Base-by-base conservation (phyloP, 2,329 filamentous ascomycete species). In the Sphaerulina populicola region DNA sequence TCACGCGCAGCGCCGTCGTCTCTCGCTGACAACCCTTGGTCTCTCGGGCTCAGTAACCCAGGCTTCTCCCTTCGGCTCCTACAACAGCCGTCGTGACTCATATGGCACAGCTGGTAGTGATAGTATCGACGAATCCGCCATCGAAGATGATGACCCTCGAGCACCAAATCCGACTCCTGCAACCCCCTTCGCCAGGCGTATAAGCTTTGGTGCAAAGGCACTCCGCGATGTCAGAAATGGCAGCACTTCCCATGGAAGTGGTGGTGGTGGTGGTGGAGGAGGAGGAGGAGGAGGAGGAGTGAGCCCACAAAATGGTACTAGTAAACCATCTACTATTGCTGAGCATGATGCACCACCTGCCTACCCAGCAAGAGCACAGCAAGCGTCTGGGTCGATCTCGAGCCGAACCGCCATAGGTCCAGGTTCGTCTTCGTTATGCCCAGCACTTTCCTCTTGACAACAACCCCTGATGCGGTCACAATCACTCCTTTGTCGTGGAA, bases 131-230 rank as follows among this genome's bases (percentile, higher is more conserved):
- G 74, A 76, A 60, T 73, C 69, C 14, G 73, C 74, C 11, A 73
- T 76, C 54, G 68, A 54, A 50, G 73, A 74, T 54, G 83, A 88
- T 56, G 68, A 73, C 23, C 51, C 44, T n/a, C 39, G 39, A 40
- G 55, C 59, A 27, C 27, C 53, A 9, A 47, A 49, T 27, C 46
- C 56, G 12, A 55, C 56, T 18, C 56, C 73, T 36, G 83, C 74
- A 47, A 86, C 85, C 10, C 87, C 89, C 31, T 91, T 90, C 66
- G 80, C 80, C 53, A 84, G 90, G 60, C 85, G 90, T 53, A 83
- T 95, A 74, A 96, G 90, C 71, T 94, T 95, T 64, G 90, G 91
- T 55, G 85, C 85, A 55, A 81, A 88, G 68, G 86, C 86, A 58
- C 75, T 89, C 69, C 78, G 82, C 61, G 83, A 82, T 69, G 79